Base-by-base conservation (phyloP, 345 rosid species). In the Bruguiera sexangula region DNA sequence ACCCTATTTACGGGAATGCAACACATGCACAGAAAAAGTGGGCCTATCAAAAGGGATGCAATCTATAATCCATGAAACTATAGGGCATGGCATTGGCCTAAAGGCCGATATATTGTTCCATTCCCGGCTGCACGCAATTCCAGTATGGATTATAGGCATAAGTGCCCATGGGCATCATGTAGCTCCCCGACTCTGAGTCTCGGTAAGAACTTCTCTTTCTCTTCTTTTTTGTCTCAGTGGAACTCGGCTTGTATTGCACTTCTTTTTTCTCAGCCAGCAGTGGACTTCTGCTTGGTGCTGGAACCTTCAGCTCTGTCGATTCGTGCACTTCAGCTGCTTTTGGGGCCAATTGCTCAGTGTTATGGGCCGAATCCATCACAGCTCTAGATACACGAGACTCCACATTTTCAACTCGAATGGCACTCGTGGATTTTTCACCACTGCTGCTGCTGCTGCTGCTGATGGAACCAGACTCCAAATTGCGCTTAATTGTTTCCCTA, bases 401-500 rank as follows among this genome's bases (percentile, higher is more conserved):
- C 84, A 67, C 60, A 95, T 97, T 97, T 88, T 86, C 90, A 79
- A 88, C 94, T 69, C 89, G 98, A 71, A 80, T 83, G 62, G 84
- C 72, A 74, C 96, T 92, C 60, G 92, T 96, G 18, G 86, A 90
- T 60, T 92, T 98, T 43, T 92, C 78, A 69, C 96, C 92, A 67
- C 89, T 89, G 74, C 82, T 89, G 50, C 50, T 89, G 74, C 82
- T 89, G 50, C 50, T 43, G 50, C 50, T 43, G 18, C 50, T 27
- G 29, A 2, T 43, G 0, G 50, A 43, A 67, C 97, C 96, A 18
- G 98, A 85, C 81, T 95, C 99, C 87, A 95, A 70, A 64, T 92
- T 92, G 31, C 97, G 96, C 58, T 84, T 90, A 69, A 92, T 95
- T 2, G 98, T 88, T 81, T 95, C 96, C 76, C 99, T 86, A 8